Percentiles rank a stretch among this genome's conserved stretches.
phyloP scores from a whole-genome alignment of 1,139 yeast genomes.

The Saccharomyces hybrid region DNA sequence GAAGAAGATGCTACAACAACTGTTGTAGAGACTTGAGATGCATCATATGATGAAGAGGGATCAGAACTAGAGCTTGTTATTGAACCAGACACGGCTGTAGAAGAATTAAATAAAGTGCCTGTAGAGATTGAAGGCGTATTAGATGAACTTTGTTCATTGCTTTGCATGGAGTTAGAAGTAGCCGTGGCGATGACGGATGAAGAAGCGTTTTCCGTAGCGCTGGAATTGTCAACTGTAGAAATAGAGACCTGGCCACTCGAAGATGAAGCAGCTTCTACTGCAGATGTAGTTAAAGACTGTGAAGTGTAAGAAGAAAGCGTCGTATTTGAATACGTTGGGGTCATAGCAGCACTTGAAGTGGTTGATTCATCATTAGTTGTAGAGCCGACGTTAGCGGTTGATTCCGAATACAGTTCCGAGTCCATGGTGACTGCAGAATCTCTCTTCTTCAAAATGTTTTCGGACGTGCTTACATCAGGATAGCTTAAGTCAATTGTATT shows the following conservation, averaged over 20 bases:
- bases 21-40: neutral
- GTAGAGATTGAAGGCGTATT: neutral
- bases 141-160: neutral
- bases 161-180: neutral
- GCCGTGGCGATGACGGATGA: neutral
- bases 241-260: neutral
- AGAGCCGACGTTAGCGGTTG: neutral
- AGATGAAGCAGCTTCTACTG: neutral
- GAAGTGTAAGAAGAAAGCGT: neutral
- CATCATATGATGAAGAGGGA: neutral
- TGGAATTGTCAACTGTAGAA: neutral
- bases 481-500: conserved; percentile 12
- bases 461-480: conserved; percentile 3
- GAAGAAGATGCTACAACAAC: neutral
- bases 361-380: neutral
- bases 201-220: neutral
- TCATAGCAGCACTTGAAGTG: neutral
- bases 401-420: neutral
- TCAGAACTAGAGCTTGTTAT: too few relatives aligned
- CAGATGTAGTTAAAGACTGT: neutral
- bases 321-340: conserved; percentile 1
- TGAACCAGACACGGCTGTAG: neutral
- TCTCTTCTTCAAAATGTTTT: neutral
- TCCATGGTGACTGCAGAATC: neutral
- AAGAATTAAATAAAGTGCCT: neutral